These are phyloP conservation scores for Pseudogymnoascus sp. DNA, from an alignment of 2,329 filamentous ascomycete genomes.

Conservation along the genomic window DNA sequence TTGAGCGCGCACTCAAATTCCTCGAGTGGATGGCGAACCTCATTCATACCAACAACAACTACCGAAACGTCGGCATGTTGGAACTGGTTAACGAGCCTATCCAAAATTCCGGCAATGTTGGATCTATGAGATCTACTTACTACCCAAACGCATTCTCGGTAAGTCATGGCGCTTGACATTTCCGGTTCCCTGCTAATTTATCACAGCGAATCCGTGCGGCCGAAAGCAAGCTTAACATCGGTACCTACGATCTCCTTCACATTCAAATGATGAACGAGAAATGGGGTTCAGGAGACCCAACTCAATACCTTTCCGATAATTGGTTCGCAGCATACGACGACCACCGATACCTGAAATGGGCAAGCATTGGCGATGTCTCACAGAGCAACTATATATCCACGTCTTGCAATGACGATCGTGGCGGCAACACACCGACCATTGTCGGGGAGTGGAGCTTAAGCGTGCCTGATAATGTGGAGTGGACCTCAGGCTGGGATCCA, in stretches of 20 bases:
- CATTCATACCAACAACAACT: conserved; percentile 38
- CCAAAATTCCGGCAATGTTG: conserved; percentile 28
- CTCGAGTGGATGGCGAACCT: conserved; percentile 46
- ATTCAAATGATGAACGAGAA: conserved; percentile 44
- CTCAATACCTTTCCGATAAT: conserved; percentile 34
- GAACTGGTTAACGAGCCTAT: conserved; percentile 51
- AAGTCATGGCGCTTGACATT: conserved; percentile 11
- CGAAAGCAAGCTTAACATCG: conserved; percentile 37
- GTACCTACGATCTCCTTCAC: conserved; percentile 38
- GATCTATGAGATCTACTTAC: conserved; percentile 33
- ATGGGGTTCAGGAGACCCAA: conserved; percentile 49
- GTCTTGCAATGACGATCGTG: conserved; percentile 40
- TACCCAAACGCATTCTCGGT: conserved; percentile 39
- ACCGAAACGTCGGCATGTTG: conserved; percentile 49
- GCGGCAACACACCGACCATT: conserved; percentile 37
- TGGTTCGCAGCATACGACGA: conserved; percentile 45
- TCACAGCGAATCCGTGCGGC: conserved; percentile 37
- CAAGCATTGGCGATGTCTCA: conserved; percentile 33
- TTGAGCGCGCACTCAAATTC: conserved; percentile 44
- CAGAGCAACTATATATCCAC: conserved; percentile 42
- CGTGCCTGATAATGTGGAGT: conserved; percentile 40
- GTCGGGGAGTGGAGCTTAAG: conserved; percentile 52
- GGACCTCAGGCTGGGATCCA: conserved; percentile 35
- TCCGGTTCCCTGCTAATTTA: neutral
- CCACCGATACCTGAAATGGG: conserved; percentile 51